Conservation (phyloP, 306 rosid genomes). For the Vachellia pachyceras region DNA sequence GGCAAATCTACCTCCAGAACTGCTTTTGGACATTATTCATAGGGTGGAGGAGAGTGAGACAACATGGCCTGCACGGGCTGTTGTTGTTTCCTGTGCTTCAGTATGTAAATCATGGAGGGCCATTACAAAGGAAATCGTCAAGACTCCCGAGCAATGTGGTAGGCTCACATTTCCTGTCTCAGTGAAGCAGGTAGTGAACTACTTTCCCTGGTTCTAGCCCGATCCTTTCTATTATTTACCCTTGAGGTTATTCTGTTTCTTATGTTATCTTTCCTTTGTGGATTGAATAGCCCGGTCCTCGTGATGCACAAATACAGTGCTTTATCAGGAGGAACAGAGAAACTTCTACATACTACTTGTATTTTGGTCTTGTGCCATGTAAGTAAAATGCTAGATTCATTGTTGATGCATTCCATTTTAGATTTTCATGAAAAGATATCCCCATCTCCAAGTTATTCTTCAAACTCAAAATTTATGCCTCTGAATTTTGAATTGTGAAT, state of each 20-base stretch:
- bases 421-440: neutral
- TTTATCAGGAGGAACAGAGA: constrained; percentile 75
- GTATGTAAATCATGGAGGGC: constrained; percentile 85
- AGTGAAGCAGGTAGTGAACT: constrained; percentile 66
- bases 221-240: neutral
- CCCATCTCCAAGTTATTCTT: constrained; percentile 3
- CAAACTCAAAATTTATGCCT: constrained; percentile 5
- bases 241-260: constrained; percentile 12
- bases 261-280: constrained; percentile 23
- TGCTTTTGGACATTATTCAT: constrained; percentile 71
- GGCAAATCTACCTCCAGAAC: constrained; percentile 76
- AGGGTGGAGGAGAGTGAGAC: constrained; percentile 77
- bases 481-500: constrained; percentile 24
- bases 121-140: constrained; percentile 58
- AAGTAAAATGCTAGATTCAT: constrained; percentile 40
- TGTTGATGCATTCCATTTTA: constrained; percentile 10
- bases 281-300: constrained; percentile 76
- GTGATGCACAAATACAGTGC: constrained; percentile 72
- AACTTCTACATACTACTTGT: constrained; percentile 60
- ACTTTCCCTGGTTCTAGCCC: neutral
- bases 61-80: constrained; percentile 71
- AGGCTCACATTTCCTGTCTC: constrained; percentile 87
- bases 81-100: constrained; percentile 66
- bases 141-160: constrained; percentile 84
- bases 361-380: constrained; percentile 71